Evolutionary conservation across 2,329 filamentous ascomycete species (phyloP), one percentile per base, ranked within the genome.

Genomic region (Fusarium nodosum): DNA sequence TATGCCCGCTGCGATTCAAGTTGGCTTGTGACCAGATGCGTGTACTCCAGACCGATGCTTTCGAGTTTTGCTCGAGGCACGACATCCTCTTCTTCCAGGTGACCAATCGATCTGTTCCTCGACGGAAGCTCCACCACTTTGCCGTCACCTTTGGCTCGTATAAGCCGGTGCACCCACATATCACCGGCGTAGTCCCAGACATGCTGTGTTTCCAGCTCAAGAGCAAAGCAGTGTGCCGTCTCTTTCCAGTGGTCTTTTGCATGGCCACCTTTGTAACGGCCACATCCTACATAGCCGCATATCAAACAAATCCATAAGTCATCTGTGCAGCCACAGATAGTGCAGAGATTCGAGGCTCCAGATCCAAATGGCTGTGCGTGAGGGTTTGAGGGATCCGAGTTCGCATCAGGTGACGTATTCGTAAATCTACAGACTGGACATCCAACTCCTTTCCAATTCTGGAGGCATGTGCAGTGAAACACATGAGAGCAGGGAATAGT

Each of bases 101-200:
- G 72, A 7, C 74, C 72, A 20, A 77, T 73, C 42, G 75, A 74
- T 46, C 72, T 75, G 20, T 76, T 83, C 63, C 85, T 82, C 4
- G 87, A 86, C 0, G 94, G 93, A n/a, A 97, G 85, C 78, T 98
- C 95, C 20, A 97, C 92, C 5, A 97, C 86, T 79, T 97, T 97
- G 26, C 93, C 93, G 77, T 97, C 94, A 12, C 93, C 91, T 82
- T 97, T 97, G 76, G 94, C 93, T 70, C 97, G 92, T 58, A 99
- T 97, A 53, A 98, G 88, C 12, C 96, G 91, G 79, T 99, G 96
- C 50, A 98, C 96, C 85, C 97, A 99, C 76, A 91, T 92, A 76
- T 99, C 96, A 7, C 93, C 94, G 1, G 93, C 93, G 70, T 99
- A 99, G 79, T 99, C 96, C 96, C 96, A 99, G 2, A 99, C 94